A percentile compares a stretch with the other conserved stretches of the same genome.
Evolutionary conservation across 2,329 filamentous ascomycete species (phyloP).

Genomic region (Pseudophaeomoniella oleicola): DNA sequence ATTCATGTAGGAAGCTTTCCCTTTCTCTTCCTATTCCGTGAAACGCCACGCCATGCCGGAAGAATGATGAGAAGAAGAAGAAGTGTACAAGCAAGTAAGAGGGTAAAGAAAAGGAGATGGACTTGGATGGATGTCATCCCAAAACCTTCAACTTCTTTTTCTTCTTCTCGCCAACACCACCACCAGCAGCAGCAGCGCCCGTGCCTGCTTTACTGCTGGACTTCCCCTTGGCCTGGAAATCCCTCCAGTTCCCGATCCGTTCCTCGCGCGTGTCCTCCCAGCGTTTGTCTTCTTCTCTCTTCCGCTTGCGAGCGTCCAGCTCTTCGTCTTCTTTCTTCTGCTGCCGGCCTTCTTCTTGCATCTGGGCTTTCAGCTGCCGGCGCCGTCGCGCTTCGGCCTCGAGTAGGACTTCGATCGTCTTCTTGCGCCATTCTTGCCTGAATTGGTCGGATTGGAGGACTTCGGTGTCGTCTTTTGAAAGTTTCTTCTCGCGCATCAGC

Average conservation of each 20-base stretch:
- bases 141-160: constrained; percentile 36
- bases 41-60: too few relatives aligned
- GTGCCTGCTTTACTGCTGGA: constrained; percentile 38
- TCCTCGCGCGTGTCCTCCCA: constrained; percentile 90
- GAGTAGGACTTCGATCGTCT: constrained; percentile 76
- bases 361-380: constrained; percentile 78
- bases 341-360: constrained; percentile 91
- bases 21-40: too few relatives aligned
- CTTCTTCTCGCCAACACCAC: constrained; percentile 55
- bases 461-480: constrained; percentile 78
- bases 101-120: too few relatives aligned
- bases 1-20: too few relatives aligned
- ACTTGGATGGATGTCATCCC: constrained; percentile 23
- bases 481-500: constrained; percentile 85
- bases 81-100: too few relatives aligned
- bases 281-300: constrained; percentile 82
- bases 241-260: constrained; percentile 85
- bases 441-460: constrained; percentile 68
- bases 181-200: constrained; percentile 30
- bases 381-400: constrained; percentile 79
- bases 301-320: constrained; percentile 62
- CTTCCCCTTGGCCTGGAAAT: constrained; percentile 58
- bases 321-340: constrained; percentile 78
- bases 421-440: constrained; percentile 73
- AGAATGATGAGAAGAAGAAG: too few relatives aligned